These are phyloP conservation scores for Cladosporium sp. DNA, from an alignment of 2,329 filamentous ascomycete genomes.

Conservation along the genomic window DNA sequence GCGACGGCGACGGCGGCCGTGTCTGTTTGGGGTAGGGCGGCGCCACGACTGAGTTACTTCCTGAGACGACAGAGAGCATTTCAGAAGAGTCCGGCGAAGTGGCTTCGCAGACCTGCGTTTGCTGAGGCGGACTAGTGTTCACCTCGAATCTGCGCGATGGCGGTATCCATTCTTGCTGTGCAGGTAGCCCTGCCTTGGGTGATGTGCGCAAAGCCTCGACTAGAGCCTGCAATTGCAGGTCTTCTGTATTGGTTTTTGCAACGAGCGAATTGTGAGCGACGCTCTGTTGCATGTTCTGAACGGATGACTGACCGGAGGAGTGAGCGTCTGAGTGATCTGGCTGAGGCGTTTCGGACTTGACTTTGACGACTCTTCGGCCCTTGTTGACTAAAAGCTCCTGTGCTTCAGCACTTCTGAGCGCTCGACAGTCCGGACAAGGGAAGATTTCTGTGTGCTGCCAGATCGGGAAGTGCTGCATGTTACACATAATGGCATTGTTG, in stretches of 20 bases:
- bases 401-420: not conserved
- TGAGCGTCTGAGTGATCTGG: not conserved
- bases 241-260: not conserved
- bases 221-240: not conserved
- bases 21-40: not conserved
- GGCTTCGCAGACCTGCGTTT: not conserved
- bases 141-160: not conserved
- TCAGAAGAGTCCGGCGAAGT: not conserved
- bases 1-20: too few species aligned
- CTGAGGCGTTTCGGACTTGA: not conserved
- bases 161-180: not conserved
- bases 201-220: not conserved
- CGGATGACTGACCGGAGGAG: not conserved
- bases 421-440: constrained; percentile 14
- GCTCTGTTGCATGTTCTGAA: not conserved
- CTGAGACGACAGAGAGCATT: not conserved
- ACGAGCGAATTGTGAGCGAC: not conserved
- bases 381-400: not conserved
- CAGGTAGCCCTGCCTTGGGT: not conserved
- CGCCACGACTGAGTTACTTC: not conserved
- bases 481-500: constrained; percentile 5
- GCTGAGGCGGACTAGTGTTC: not conserved
- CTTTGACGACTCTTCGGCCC: not conserved
- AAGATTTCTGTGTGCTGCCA: constrained; percentile 16
- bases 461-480: not conserved